These are phyloP conservation scores for Dionaea muscipula DNA, from an alignment of 179 eudicot genomes.

Conservation along the genomic window DNA sequence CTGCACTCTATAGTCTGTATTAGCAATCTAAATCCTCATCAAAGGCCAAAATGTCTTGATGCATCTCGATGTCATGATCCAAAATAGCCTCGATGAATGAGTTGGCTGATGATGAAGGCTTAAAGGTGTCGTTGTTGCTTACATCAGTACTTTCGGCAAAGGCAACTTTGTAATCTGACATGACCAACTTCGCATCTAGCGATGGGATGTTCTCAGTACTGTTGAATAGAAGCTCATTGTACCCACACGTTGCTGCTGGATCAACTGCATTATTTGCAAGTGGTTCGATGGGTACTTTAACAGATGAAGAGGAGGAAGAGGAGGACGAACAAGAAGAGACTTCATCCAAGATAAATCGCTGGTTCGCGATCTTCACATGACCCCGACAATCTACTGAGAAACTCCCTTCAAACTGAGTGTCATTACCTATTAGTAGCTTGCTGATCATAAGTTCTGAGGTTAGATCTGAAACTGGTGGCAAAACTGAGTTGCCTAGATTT, in stretches of 20 bases:
- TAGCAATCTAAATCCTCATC: constrained; percentile 36
- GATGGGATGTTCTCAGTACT: not conserved
- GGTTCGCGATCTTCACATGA: not conserved
- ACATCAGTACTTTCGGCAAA: constrained; percentile 9
- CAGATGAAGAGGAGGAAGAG: constrained; percentile 23
- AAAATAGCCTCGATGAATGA: constrained; percentile 51
- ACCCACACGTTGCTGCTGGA: constrained; percentile 17
- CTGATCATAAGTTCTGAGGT: not conserved
- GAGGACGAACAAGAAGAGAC: constrained; percentile 28
- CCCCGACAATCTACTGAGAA: not conserved
- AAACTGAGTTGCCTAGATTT: not conserved
- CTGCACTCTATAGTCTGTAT: too few species aligned
- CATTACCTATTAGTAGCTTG: constrained; percentile 1
- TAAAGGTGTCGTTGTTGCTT: not conserved
- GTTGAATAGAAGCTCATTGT: constrained; percentile 21
- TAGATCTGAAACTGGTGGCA: not conserved
- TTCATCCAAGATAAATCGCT: constrained; percentile 19
- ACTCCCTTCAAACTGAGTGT: not conserved
- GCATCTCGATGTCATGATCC: constrained; percentile 40
- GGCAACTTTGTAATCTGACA: not conserved
- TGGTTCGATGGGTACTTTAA: not conserved
- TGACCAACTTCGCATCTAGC: too few species aligned
- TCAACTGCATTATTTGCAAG: not conserved
- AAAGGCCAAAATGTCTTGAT: constrained; percentile 34
- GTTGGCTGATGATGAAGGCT: constrained; percentile 23